Base-by-base conservation (phyloP, 1,284 basidiomycete genomes). In the Hemileia vastatrix region DNA sequence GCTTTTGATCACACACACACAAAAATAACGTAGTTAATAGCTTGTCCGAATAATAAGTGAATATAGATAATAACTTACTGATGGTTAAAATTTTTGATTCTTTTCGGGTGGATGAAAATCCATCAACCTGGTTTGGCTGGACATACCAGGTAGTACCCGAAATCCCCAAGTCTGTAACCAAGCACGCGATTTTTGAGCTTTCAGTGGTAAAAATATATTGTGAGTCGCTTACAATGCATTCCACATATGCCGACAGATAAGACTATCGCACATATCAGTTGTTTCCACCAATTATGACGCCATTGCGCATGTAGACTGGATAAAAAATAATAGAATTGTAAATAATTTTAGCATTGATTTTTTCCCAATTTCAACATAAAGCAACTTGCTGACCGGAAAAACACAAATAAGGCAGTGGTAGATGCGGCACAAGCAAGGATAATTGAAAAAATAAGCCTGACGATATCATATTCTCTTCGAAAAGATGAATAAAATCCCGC, bases 171-270 rank as follows among this genome's bases (percentile, higher is more conserved):
- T 59, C 57, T 59, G n/a, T n/a, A n/a, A n/a, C n/a, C n/a, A n/a
- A n/a, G n/a, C 53, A 79, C 70, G 19, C 75, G 69, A 6, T 73
- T 76, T 64, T 72, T 74, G 18, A 52, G 18, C 61, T 57, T 66
- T 53, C 67, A 73, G 49, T 66, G 67, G 18, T 59, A 70, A 43
- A 70, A 67, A 19, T 48, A 32, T 11, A 79, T 79, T 21, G 77
- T 77, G 21, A 79, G 73, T 67, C 76, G 78, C 63, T 79, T 75
- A 71, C 80, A 80, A 74, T 81, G 80, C 80, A 81, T 81, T 62
- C 78, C 78, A 49, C 76, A 78, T 13, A 81, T 79, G 24, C 78
- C 79, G 2, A 74, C 70, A 3, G 79, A 78, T 15, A 80, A 69
- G 53, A 77, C 67, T 48, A 78, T 52, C 32, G 77, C 69, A 68